A percentile compares a stretch with the other conserved stretches of the same genome.
Conservation (phyloP, 768 basidiomycete genomes). For the Boletus pseudo-olivaceus region DNA sequence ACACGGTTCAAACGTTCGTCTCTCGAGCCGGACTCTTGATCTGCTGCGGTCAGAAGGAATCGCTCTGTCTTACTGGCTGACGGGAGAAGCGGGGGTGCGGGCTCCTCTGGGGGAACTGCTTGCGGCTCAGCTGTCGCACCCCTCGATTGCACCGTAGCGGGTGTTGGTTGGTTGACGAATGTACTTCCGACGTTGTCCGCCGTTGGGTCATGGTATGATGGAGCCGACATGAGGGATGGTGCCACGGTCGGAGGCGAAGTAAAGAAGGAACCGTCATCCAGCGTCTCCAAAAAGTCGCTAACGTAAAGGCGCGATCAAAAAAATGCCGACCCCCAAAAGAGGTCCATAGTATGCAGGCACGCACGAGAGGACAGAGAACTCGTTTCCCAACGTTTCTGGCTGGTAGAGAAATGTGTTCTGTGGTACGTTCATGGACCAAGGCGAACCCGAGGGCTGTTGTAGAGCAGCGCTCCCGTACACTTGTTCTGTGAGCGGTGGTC, state of each 20-base stretch:
- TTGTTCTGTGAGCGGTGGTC: slow-evolving; percentile 13
- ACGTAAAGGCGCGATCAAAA: not conserved
- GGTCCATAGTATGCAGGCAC: slow-evolving; percentile 14
- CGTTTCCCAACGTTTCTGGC: slow-evolving; percentile 73
- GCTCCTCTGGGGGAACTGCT: slow-evolving; percentile 34
- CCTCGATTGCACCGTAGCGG: slow-evolving; percentile 21
- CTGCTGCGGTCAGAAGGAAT: slow-evolving; percentile 91
- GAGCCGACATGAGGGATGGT: slow-evolving; percentile 47
- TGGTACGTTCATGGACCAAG: slow-evolving; percentile 54
- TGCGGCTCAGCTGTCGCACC: slow-evolving; percentile 21
- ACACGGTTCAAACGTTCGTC: slow-evolving; percentile 88
- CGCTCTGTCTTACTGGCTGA: slow-evolving; percentile 79
- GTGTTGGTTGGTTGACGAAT: slow-evolving; percentile 14
- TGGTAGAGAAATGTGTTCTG: slow-evolving; percentile 61
- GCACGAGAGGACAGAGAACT: slow-evolving; percentile 78
- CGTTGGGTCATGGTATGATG: slow-evolving; percentile 20
- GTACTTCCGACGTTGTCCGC: slow-evolving; percentile 8
- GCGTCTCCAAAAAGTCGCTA: slow-evolving; percentile 85
- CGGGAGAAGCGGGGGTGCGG: slow-evolving; percentile 55
- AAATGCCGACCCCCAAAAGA: not conserved
- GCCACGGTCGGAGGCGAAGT: slow-evolving; percentile 49
- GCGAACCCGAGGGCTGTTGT: slow-evolving; percentile 33
- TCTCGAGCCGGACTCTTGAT: slow-evolving; percentile 87
- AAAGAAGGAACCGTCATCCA: slow-evolving; percentile 83
- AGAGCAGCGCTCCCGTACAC: slow-evolving; percentile 20